Evolutionary conservation across 2,329 filamentous ascomycete species (phyloP).

Genomic region (Cadophora sp.): DNA sequence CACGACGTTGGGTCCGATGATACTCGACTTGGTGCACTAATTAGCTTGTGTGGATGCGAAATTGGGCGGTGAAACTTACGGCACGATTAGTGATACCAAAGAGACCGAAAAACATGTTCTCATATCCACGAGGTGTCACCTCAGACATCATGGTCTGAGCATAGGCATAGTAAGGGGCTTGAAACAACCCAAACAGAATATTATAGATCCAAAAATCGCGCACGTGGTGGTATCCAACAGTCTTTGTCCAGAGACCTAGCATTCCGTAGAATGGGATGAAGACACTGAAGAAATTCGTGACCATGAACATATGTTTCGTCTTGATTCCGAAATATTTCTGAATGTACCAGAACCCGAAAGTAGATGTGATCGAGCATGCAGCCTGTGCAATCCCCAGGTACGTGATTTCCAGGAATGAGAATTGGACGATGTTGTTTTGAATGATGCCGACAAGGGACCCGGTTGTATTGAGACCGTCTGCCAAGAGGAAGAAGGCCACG

Average conservation of each 20-base stretch:
- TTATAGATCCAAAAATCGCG: slow-evolving; percentile 52
- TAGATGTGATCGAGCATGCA: slow-evolving; percentile 47
- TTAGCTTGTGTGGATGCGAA: not conserved
- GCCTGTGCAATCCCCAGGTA: slow-evolving; percentile 51
- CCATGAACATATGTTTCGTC: slow-evolving; percentile 51
- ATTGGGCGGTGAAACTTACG: slow-evolving; percentile 40
- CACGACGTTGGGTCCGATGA: slow-evolving; percentile 51
- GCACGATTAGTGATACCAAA: slow-evolving; percentile 52
- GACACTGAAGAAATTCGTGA: slow-evolving; percentile 50
- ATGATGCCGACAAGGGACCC: slow-evolving; percentile 48
- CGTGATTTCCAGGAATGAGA: slow-evolving; percentile 50
- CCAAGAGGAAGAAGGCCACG: slow-evolving; percentile 50
- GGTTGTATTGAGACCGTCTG: slow-evolving; percentile 51
- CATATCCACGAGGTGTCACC: slow-evolving; percentile 50
- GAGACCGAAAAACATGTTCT: slow-evolving; percentile 53
- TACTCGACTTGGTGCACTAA: slow-evolving; percentile 45
- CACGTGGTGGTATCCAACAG: slow-evolving; percentile 49
- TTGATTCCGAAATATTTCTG: slow-evolving; percentile 49
- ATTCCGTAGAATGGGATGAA: slow-evolving; percentile 52
- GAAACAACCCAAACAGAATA: slow-evolving; percentile 50
- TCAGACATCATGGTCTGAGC: slow-evolving; percentile 53
- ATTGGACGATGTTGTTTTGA: slow-evolving; percentile 49
- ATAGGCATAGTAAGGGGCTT: slow-evolving; percentile 52
- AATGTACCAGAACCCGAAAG: slow-evolving; percentile 51
- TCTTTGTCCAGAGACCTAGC: slow-evolving; percentile 49